A percentile compares a stretch with the other conserved stretches of the same genome.
Conservation (phyloP, 2,329 filamentous ascomycete genomes). For the Monosporascus sp. region DNA sequence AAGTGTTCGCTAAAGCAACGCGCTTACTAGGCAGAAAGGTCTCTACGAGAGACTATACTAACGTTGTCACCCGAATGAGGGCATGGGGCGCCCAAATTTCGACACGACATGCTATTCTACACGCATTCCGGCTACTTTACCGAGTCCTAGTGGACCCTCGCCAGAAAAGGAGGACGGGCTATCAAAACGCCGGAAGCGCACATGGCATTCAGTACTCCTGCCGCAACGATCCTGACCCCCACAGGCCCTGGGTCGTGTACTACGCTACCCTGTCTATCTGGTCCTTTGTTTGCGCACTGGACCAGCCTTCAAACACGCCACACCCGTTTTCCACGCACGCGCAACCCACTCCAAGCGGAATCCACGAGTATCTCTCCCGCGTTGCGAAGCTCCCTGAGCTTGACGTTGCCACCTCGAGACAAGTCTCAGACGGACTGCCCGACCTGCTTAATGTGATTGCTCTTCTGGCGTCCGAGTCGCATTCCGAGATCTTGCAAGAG, state of each 20-base stretch:
- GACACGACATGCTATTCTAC: constrained; percentile 76
- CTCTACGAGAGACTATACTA: constrained; percentile 66
- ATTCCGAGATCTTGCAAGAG: constrained; percentile 69
- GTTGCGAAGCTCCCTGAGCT: constrained; percentile 67
- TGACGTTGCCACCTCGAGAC: constrained; percentile 59
- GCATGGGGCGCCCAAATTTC: constrained; percentile 70
- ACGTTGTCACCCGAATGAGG: constrained; percentile 70
- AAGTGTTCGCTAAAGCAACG: constrained; percentile 78
- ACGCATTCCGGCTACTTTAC: constrained; percentile 74
- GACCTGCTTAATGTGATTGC: constrained; percentile 40
- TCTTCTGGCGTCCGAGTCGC: constrained; percentile 36
- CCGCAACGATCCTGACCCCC: constrained; percentile 72
- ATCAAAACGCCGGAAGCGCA: constrained; percentile 17
- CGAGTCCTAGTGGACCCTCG: constrained; percentile 62
- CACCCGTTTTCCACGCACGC: constrained; percentile 28
- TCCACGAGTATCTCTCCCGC: constrained; percentile 47
- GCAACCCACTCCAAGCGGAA: constrained; percentile 24
- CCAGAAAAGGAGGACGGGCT: constrained; percentile 20
- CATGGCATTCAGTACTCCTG: constrained; percentile 59
- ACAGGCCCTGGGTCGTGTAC: constrained; percentile 87
- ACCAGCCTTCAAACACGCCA: constrained; percentile 52
- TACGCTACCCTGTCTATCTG: constrained; percentile 81
- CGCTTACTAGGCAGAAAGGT: constrained; percentile 74
- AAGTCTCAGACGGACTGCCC: constrained; percentile 52
- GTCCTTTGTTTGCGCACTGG: constrained; percentile 78